Base-by-base conservation (phyloP, 768 basidiomycete genomes). In the Hysterangium stoloniferum region DNA sequence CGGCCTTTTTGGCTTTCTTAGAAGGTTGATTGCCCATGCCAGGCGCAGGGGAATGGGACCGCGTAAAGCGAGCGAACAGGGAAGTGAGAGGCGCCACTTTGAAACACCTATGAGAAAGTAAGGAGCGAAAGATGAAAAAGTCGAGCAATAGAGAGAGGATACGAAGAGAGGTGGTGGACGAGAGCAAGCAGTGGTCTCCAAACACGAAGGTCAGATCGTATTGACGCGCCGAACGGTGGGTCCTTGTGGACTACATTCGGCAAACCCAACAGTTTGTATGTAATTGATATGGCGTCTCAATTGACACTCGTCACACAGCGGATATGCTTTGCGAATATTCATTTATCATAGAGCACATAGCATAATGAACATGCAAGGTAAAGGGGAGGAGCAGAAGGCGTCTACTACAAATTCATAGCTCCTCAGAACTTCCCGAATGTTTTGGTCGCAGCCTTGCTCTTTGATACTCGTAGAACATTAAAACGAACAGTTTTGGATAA, bases 401-500 rank as follows among this genome's bases (percentile, higher is more conserved):
- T 15, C 28, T 29, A n/a, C 44, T 45, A 45, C 29, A 33, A 24
- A 6, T 22, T 3, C 31, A 33, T 19, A 33, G 28, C 33, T 29
- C 41, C 57, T 71, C 69, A 92, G 76, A 97, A 98, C 82, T 97
- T 97, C 73, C 81, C 79, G 75, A 98, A 98, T 45, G 86, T 74
- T 78, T 95, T 96, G 53, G 80, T 69, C 29, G 90, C 66, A 9
- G 90, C 91, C 80, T 93, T 94, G 82, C 72, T 93, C 82, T 86
- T 91, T 58, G 82, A 68, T 68, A 99, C 95, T 62, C 94, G 86
- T 66, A 98, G 71, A 53, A 99, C 96, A 72, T 99, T 99, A 85
- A 99, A 99, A 45, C 96, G 89, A 63, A 97, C 91, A 29, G 95
- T 98, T 74, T 99, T 99, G 55, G 96, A 98, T 62, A 98, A 72